These are phyloP conservation scores for Castanea sativa DNA, from an alignment of 306 rosid species.

Conservation along the genomic window DNA sequence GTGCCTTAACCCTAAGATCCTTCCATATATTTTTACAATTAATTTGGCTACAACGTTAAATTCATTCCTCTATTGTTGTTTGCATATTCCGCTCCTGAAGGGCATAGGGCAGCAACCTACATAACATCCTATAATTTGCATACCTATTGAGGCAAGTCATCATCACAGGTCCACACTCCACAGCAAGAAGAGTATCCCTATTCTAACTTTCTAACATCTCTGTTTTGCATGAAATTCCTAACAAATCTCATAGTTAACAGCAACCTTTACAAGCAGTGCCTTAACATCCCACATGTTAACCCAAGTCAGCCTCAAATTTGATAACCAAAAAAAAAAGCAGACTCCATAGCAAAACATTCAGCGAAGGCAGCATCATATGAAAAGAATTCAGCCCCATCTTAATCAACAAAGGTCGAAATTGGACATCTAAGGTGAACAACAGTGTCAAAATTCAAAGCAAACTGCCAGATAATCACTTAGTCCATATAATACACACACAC, in stretches of 20 bases:
- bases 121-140: not conserved
- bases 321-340: too few species aligned
- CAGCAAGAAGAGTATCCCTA: not conserved
- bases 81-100: not conserved
- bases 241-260: not conserved
- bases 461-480: not conserved
- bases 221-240: not conserved
- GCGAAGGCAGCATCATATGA: too few species aligned
- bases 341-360: too few species aligned
- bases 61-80: not conserved
- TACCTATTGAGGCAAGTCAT: not conserved
- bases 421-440: not conserved
- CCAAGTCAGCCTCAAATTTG: too few species aligned
- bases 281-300: too few species aligned
- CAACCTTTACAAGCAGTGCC: not conserved
- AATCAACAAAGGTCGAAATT: not conserved
- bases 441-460: not conserved
- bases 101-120: not conserved
- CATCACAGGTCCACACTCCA: not conserved
- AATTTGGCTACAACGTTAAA: not conserved
- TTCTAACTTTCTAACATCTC: not conserved
- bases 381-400: not conserved
- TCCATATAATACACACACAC: not conserved
- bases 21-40: not conserved
- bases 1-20: not conserved